Percentiles rank a stretch among this genome's conserved stretches.
Evolutionary conservation across 768 basidiomycete species (phyloP).

Genomic region (Vishniacozyma victoriae): DNA sequence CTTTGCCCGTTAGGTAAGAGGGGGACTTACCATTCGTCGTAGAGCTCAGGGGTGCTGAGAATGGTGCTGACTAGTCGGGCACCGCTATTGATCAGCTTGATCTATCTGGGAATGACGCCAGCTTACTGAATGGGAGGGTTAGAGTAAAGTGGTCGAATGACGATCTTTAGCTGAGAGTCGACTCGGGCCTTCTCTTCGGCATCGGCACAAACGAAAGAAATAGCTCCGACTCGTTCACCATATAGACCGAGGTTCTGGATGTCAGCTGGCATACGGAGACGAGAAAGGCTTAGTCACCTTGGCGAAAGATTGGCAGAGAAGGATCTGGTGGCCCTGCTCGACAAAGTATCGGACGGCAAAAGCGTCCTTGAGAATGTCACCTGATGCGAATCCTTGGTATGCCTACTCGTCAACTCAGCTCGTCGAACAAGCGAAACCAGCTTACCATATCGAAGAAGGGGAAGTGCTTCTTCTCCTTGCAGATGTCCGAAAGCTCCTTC

Average conservation of each 20-base stretch:
- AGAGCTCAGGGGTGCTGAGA: conserved; percentile 34
- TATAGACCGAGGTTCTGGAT: conserved; percentile 89
- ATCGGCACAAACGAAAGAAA: conserved; percentile 65
- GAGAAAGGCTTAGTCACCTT: conserved; percentile 51
- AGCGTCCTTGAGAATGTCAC: conserved; percentile 80
- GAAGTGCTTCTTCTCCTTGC: conserved; percentile 82
- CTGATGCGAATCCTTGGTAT: conserved; percentile 98
- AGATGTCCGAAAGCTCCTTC: conserved; percentile 77
- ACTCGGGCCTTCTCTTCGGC: conserved; percentile 71
- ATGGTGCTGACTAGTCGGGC: conserved; percentile 46
- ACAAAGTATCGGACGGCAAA: conserved; percentile 94
- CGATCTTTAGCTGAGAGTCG: conserved; percentile 89
- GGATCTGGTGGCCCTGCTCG: conserved; percentile 78
- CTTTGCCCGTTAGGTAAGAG: background rate
- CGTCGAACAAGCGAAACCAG: background rate
- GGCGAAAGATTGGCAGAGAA: conserved; percentile 90
- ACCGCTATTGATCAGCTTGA: conserved; percentile 27
- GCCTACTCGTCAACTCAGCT: conserved; percentile 53
- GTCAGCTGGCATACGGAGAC: conserved; percentile 1
- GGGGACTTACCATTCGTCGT: conserved; percentile 41
- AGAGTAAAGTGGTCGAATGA: conserved; percentile 94
- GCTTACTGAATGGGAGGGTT: conserved; percentile 69
- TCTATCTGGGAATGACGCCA: background rate
- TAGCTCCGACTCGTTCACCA: conserved; percentile 95
- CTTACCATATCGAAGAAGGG: conserved; percentile 91